Conservation (phyloP, 805 yeast species). For the Cyberlindnera lachancei region DNA sequence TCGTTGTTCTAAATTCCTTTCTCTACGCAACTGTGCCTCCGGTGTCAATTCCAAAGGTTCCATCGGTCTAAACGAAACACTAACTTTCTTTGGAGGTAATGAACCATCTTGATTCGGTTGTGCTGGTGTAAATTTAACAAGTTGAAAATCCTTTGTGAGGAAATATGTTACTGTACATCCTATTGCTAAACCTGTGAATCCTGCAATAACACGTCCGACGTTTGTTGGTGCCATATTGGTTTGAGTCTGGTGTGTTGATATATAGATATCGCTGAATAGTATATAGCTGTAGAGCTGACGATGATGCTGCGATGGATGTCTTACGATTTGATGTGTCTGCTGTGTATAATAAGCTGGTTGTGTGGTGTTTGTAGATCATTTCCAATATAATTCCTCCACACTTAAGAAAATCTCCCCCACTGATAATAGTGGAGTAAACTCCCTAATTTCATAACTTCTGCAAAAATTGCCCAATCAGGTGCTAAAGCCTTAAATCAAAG, state of each 20-base stretch:
- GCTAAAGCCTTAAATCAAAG: too few species aligned
- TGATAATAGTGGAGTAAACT: too few species aligned
- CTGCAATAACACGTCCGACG: conserved; percentile 13
- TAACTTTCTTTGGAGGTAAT: conserved; percentile 26
- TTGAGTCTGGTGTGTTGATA: neutral
- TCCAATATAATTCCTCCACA: too few species aligned
- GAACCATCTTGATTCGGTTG: conserved; percentile 32
- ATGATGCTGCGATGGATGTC: too few species aligned
- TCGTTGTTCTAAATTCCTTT: conserved; percentile 1
- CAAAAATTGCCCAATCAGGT: too few species aligned
- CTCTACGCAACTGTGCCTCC: conserved; percentile 16
- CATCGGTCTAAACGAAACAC: conserved; percentile 28
- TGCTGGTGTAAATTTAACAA: conserved; percentile 34
- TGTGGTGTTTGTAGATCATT: too few species aligned
- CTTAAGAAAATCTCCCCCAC: too few species aligned
- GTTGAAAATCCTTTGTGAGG: conserved; percentile 19
- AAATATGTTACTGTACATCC: conserved; percentile 13
- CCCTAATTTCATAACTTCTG: too few species aligned
- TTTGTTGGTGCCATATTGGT: conserved; percentile 7
- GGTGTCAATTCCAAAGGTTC: conserved; percentile 33
- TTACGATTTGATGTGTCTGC: too few species aligned
- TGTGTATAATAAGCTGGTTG: too few species aligned
- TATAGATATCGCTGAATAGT: too few species aligned
- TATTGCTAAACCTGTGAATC: conserved; percentile 10
- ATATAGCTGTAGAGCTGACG: too few species aligned